Conservation (phyloP, 2,329 filamentous ascomycete genomes). For the Neofusicoccum laricinum region DNA sequence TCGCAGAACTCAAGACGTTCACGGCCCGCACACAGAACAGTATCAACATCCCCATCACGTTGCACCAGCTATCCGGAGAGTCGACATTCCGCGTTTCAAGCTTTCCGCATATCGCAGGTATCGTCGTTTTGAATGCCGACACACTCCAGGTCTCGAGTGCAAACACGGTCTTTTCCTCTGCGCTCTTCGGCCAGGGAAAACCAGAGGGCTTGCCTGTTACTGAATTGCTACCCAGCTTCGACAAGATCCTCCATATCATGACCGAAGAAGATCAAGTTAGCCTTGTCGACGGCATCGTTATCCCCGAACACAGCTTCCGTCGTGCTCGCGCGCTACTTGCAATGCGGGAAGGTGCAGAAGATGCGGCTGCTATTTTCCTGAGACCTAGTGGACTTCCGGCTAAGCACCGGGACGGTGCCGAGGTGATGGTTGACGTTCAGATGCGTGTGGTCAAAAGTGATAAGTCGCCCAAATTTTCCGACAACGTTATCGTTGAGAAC, state of each 20-base stretch:
- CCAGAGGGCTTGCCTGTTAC: constrained; percentile 78
- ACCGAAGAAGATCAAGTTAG: constrained; percentile 82
- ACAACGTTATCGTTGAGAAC: constrained; percentile 64
- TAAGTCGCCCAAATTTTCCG: constrained; percentile 46
- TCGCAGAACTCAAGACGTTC: constrained; percentile 72
- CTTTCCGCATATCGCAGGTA: constrained; percentile 95
- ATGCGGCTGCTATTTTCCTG: constrained; percentile 73
- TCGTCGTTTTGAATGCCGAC: constrained; percentile 83
- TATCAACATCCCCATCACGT: constrained; percentile 78
- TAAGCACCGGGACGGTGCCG: constrained; percentile 83
- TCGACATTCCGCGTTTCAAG: constrained; percentile 81
- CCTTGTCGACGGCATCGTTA: constrained; percentile 88
- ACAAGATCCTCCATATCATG: constrained; percentile 75
- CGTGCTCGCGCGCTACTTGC: constrained; percentile 81
- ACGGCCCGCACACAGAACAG: constrained; percentile 76
- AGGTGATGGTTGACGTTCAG: constrained; percentile 92
- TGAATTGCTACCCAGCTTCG: constrained; percentile 81
- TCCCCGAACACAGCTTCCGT: constrained; percentile 93
- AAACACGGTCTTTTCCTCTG: constrained; percentile 90
- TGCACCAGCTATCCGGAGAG: constrained; percentile 69
- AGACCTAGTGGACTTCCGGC: constrained; percentile 81
- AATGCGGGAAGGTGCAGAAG: constrained; percentile 75
- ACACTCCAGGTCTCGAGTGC: constrained; percentile 82
- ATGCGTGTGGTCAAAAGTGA: constrained; percentile 95
- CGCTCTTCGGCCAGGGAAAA: constrained; percentile 83